Conservation (phyloP, 164 flowering plant genomes). For the Aristolochia fimbriata region DNA sequence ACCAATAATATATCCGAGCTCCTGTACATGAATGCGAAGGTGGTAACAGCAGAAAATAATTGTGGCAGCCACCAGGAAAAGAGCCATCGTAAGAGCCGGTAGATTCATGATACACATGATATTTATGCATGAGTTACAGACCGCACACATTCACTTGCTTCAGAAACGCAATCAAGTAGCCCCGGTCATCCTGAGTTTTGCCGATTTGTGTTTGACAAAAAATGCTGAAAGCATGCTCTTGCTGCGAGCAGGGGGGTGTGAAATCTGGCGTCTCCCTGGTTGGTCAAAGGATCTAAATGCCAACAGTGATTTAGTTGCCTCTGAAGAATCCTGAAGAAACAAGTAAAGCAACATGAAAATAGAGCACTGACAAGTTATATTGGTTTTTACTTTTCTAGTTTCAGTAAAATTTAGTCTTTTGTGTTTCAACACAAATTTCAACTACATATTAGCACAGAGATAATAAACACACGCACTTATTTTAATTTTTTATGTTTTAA, state of each 20-base stretch:
- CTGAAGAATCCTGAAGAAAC: conserved; percentile 39
- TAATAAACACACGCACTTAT: background rate
- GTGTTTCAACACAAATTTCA: background rate
- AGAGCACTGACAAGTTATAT: background rate
- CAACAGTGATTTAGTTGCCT: conserved; percentile 36
- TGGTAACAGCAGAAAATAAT: no score
- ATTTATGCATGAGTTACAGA: no score
- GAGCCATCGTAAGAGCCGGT: no score
- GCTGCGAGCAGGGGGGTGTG: conserved; percentile 58
- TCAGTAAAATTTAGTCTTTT: background rate
- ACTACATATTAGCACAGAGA: background rate
- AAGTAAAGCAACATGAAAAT: background rate
- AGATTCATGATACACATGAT: no score
- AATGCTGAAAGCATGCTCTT: conserved; percentile 73
- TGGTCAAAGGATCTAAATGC: conserved; percentile 51
- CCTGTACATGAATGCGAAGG: no score
- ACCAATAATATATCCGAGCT: no score
- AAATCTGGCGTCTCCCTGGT: conserved; percentile 24
- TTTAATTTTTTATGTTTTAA: background rate
- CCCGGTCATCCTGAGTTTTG: conserved; percentile 27
- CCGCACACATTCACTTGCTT: background rate
- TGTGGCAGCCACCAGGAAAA: no score
- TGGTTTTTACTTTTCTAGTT: background rate
- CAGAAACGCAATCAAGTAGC: background rate
- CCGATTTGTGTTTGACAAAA: conserved; percentile 51